A percentile compares a stretch with the other conserved stretches of the same genome.
phyloP scores from a whole-genome alignment of 139 green algal species.

The Gonium pectorale region DNA sequence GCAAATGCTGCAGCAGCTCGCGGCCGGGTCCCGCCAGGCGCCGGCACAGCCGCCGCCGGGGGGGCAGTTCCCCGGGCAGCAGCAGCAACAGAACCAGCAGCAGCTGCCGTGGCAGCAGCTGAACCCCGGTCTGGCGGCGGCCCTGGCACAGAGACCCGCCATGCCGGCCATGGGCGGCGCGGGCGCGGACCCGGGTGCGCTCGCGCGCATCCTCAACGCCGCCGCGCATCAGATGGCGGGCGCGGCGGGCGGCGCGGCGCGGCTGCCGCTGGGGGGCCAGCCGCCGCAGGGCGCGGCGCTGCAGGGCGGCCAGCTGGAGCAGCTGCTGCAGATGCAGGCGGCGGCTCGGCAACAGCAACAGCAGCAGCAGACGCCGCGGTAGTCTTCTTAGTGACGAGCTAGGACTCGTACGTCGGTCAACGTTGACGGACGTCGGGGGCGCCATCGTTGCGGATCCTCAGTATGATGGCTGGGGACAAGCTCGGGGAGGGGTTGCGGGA shows the following conservation, averaged over 20 bases:
- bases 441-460: no score
- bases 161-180: neutral
- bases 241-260: neutral
- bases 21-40: neutral
- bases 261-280: neutral
- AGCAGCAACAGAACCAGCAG: slow-evolving; percentile 12
- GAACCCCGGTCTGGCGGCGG: neutral
- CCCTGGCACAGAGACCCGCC: no score
- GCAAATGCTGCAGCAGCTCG: no score
- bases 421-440: no score
- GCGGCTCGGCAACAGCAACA: slow-evolving; percentile 4
- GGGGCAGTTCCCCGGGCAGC: neutral
- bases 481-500: no score
- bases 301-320: slow-evolving; percentile 28
- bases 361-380: slow-evolving; percentile 2
- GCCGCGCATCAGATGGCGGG: neutral
- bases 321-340: slow-evolving; percentile 33
- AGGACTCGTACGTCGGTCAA: no score
- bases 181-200: neutral
- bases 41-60: neutral
- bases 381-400: no score
- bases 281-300: neutral
- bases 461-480: no score
- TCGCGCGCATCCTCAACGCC: slow-evolving; percentile 7
- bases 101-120: slow-evolving; percentile 5